phyloP scores from a whole-genome alignment of 148 eudicot genomes.

The Silene uniflora region DNA sequence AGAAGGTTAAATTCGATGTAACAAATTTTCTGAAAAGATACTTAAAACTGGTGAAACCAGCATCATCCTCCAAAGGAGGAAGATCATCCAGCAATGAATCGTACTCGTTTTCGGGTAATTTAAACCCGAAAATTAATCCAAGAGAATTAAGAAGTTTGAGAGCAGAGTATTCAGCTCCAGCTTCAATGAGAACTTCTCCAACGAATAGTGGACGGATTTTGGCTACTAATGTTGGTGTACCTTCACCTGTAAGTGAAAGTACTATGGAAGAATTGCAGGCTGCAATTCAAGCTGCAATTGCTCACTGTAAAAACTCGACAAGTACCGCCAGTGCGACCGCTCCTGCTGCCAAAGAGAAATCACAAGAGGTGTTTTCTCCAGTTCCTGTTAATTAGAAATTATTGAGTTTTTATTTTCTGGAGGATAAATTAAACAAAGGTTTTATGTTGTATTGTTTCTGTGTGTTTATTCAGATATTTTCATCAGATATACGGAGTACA shows the following conservation, averaged over 20 bases:
- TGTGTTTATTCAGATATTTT: no score
- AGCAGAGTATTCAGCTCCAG: conserved; percentile 70
- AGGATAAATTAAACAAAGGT: background rate
- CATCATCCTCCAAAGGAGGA: conserved; percentile 26
- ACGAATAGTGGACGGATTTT: conserved; percentile 35
- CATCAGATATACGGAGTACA: background rate
- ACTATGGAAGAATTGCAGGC: conserved; percentile 88
- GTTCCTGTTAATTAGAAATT: conserved; percentile 16
- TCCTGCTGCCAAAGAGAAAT: conserved; percentile 24
- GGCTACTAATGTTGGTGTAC: conserved; percentile 23
- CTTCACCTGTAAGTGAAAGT: conserved; percentile 49
- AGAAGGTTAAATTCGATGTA: conserved; percentile 46
- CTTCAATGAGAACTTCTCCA: conserved; percentile 69
- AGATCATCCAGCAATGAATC: conserved; percentile 22
- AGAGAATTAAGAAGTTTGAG: conserved; percentile 34
- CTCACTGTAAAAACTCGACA: conserved; percentile 85
- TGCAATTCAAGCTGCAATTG: conserved; percentile 91
- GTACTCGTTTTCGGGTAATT: conserved; percentile 50
- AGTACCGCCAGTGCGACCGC: conserved; percentile 3
- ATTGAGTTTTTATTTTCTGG: background rate
- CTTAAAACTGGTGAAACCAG: conserved; percentile 47
- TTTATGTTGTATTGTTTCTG: background rate
- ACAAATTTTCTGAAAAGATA: conserved; percentile 50
- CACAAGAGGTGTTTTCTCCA: conserved; percentile 6
- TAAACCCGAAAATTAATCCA: conserved; percentile 23